Conservation (phyloP, 768 basidiomycete species). For the Termitomyces sp. region DNA sequence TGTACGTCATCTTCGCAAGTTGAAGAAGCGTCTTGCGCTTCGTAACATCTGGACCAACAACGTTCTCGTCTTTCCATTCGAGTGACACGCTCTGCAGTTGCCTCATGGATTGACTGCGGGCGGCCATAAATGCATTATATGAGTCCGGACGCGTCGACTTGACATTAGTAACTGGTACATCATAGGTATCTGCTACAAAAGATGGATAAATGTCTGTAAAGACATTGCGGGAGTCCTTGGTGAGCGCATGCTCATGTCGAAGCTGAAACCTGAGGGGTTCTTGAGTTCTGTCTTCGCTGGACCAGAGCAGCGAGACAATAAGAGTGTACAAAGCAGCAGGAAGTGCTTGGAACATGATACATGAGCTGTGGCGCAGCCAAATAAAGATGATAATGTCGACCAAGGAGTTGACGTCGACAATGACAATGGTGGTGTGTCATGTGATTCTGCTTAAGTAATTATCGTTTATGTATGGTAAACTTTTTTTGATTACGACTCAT, state of each 20-base stretch:
- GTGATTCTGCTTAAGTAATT: background rate
- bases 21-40: conserved; percentile 66
- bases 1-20: conserved; percentile 86
- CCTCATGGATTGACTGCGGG: conserved; percentile 30
- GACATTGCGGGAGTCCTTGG: conserved; percentile 47
- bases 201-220: conserved; percentile 47
- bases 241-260: conserved; percentile 58
- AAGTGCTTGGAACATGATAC: conserved; percentile 28
- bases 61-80: conserved; percentile 61
- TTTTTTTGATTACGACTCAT: background rate
- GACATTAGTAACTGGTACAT: conserved; percentile 33
- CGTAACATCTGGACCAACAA: conserved; percentile 64
- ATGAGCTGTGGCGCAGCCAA: background rate
- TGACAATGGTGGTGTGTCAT: background rate
- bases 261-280: conserved; percentile 50
- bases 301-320: conserved; percentile 36
- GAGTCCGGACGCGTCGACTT: conserved; percentile 45
- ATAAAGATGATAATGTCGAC: background rate
- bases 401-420: background rate
- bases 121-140: conserved; percentile 26
- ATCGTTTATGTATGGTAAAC: too few species aligned
- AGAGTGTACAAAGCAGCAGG: conserved; percentile 36
- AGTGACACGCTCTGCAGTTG: conserved; percentile 32
- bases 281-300: conserved; percentile 20
- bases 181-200: conserved; percentile 29